phyloP scores from a whole-genome alignment of 2,329 filamentous ascomycete genomes.

The Aureobasidium subglaciale region DNA sequence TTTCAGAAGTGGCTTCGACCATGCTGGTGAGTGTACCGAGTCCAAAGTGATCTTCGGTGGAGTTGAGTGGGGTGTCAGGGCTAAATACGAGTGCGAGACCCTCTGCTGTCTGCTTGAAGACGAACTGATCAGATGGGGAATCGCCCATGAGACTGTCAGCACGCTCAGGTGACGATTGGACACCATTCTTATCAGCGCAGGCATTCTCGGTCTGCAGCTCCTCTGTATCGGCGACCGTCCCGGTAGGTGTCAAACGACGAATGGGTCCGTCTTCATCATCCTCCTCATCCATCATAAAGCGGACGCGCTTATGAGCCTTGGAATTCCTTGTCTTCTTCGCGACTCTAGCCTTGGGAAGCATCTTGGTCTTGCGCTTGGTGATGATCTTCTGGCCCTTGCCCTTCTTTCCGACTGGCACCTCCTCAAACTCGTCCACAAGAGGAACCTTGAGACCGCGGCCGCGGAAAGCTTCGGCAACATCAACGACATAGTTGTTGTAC shows the following conservation, averaged over 20 bases:
- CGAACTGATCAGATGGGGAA: neutral
- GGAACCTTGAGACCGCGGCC: neutral
- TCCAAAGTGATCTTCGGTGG: neutral
- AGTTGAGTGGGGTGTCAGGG: neutral
- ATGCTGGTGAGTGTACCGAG: neutral
- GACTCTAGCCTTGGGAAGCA: neutral
- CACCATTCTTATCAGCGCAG: too few relatives aligned
- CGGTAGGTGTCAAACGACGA: neutral
- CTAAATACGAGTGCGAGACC: neutral
- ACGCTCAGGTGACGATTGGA: neutral
- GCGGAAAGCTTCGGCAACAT: neutral
- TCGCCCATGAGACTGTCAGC: neutral
- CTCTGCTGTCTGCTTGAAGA: neutral
- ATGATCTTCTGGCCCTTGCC: neutral
- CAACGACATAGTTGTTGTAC: neutral
- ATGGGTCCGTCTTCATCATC: constrained; percentile 3
- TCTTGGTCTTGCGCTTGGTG: neutral
- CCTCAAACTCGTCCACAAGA: neutral
- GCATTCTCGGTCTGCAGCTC: too few relatives aligned
- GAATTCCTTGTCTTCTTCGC: neutral
- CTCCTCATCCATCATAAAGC: neutral
- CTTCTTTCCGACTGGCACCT: neutral
- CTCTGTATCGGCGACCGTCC: too few relatives aligned
- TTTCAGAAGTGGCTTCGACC: neutral
- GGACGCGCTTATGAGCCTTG: neutral